phyloP scores from a whole-genome alignment of 805 yeast species.

The Millerago galiae region DNA sequence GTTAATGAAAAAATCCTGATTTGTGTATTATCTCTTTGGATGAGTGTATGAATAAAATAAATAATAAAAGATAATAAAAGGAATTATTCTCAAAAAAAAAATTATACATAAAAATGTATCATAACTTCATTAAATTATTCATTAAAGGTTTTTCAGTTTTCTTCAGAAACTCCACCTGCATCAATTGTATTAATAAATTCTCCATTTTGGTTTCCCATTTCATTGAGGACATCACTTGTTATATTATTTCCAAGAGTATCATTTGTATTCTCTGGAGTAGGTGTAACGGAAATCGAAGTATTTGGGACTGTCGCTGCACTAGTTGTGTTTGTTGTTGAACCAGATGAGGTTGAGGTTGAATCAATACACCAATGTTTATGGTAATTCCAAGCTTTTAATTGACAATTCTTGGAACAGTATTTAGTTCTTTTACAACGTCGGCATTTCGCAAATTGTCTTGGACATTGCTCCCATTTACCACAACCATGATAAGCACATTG shows the following conservation, averaged over 20 bases:
- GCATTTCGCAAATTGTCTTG: conserved; percentile 92
- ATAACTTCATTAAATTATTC: conserved; percentile 1
- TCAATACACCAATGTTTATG: conserved; percentile 88
- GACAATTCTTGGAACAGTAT: conserved; percentile 91
- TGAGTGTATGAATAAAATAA: not conserved
- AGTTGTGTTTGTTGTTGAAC: not conserved
- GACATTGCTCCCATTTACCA: conserved; percentile 88
- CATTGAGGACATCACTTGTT: not conserved
- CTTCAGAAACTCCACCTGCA: not conserved
- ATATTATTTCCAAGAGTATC: not conserved
- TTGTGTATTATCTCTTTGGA: not conserved
- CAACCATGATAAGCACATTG: conserved; percentile 93
- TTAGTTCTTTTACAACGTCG: conserved; percentile 91
- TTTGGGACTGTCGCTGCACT: conserved; percentile 1
- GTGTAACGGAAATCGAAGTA: conserved; percentile 1
- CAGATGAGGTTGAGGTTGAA: conserved; percentile 12
- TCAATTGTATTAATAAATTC: not conserved
- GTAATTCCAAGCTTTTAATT: conserved; percentile 83
- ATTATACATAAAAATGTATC: not conserved
- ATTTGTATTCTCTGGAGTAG: not conserved
- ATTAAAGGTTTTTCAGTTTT: not conserved
- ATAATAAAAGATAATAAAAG: not conserved
- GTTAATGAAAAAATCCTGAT: no score
- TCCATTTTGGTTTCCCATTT: not conserved
- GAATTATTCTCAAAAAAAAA: not conserved